phyloP scores from a whole-genome alignment of 306 rosid genomes.

The Hippophae tibetana region DNA sequence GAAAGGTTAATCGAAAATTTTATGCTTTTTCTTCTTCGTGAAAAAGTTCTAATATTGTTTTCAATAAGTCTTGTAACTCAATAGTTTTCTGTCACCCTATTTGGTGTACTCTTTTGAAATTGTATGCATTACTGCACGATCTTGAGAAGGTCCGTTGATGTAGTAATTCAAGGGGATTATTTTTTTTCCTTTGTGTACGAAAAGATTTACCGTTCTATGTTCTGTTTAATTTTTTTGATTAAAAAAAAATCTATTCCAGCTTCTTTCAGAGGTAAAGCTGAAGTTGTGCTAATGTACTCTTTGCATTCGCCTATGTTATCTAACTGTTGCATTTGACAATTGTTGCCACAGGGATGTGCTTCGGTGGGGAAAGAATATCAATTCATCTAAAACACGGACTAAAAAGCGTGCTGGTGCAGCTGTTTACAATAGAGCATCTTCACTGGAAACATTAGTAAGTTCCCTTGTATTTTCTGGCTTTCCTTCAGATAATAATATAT shows the following conservation, averaged over 20 bases:
- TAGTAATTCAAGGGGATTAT: no score
- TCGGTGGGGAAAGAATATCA: slow-evolving; percentile 90
- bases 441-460: slow-evolving; percentile 79
- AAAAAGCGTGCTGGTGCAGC: slow-evolving; percentile 84
- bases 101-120: no score
- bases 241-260: no score
- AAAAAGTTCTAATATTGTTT: not conserved
- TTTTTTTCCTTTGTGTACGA: no score
- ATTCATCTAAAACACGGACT: slow-evolving; percentile 68
- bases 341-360: slow-evolving; percentile 61
- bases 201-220: no score
- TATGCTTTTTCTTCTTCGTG: slow-evolving; percentile 4
- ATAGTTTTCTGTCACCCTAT: not conserved
- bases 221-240: no score
- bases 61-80: not conserved
- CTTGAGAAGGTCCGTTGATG: no score
- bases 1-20: slow-evolving; percentile 56
- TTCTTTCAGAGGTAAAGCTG: not conserved
- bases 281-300: not conserved
- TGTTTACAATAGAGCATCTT: slow-evolving; percentile 83
- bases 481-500: slow-evolving; percentile 3
- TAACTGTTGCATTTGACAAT: slow-evolving; percentile 7
- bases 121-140: no score
- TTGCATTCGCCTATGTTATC: slow-evolving; percentile 6
- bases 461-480: slow-evolving; percentile 18